Evolutionary conservation across 169 alveolate genomes (phyloP).

Genomic region (Eimeria tenella): DNA sequence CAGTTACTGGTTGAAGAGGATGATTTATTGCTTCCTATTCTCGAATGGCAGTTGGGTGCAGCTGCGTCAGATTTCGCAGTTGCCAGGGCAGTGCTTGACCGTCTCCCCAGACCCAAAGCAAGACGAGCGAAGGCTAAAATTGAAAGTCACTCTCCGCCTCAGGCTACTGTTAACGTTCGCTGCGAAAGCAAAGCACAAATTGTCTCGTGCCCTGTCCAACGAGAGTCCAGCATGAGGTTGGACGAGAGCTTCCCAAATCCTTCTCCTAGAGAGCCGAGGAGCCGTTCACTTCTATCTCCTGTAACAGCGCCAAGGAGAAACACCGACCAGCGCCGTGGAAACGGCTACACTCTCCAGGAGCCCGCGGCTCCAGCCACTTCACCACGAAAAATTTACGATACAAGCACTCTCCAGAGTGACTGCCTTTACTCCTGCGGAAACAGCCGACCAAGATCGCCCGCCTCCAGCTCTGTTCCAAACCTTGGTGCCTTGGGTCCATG

Average conservation of each 20-base stretch:
- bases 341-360: slow-evolving; percentile 12
- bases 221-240: slow-evolving; percentile 37
- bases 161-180: slow-evolving; percentile 33
- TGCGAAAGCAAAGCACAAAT: slow-evolving; percentile 61
- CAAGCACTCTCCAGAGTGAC: not conserved
- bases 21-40: slow-evolving; percentile 66
- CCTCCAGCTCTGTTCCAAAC: slow-evolving; percentile 56
- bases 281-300: not conserved
- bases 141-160: slow-evolving; percentile 41
- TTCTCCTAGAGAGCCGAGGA: slow-evolving; percentile 51
- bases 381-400: slow-evolving; percentile 15
- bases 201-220: slow-evolving; percentile 21
- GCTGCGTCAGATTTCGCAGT: slow-evolving; percentile 69
- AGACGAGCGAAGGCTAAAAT: slow-evolving; percentile 25
- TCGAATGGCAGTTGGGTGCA: slow-evolving; percentile 70
- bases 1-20: slow-evolving; percentile 52
- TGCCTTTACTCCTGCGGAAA: slow-evolving; percentile 8
- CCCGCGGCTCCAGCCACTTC: not conserved
- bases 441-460: slow-evolving; percentile 6
- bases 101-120: slow-evolving; percentile 41
- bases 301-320: slow-evolving; percentile 1
- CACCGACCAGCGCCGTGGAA: not conserved
- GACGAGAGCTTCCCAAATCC: not conserved
- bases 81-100: slow-evolving; percentile 68
- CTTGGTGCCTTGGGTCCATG: slow-evolving; percentile 70